phyloP scores from a whole-genome alignment of 1,139 yeast genomes.

The Zygosaccharomyces sapae region DNA sequence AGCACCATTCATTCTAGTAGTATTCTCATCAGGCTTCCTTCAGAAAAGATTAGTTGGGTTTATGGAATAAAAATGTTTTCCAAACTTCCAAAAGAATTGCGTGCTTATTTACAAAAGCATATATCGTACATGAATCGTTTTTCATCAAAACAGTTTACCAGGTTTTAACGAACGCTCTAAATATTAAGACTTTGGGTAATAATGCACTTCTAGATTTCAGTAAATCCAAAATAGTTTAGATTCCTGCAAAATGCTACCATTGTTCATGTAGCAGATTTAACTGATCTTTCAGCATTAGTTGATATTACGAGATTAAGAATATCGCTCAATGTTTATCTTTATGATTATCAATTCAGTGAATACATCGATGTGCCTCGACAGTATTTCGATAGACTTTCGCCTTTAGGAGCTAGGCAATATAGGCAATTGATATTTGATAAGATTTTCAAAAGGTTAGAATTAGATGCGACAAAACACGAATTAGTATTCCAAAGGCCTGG shows the following conservation, averaged over 20 bases:
- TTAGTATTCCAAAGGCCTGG: slow-evolving; percentile 58
- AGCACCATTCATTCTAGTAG: slow-evolving; percentile 57
- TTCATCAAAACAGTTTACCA: slow-evolving; percentile 77
- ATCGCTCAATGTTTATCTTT: slow-evolving; percentile 65
- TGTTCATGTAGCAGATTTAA: slow-evolving; percentile 41
- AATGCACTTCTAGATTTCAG: slow-evolving; percentile 12
- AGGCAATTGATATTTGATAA: slow-evolving; percentile 40
- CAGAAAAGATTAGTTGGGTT: slow-evolving; percentile 57
- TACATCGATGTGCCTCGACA: slow-evolving; percentile 37
- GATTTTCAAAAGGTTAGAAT: slow-evolving; percentile 46
- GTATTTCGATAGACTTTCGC: slow-evolving; percentile 28
- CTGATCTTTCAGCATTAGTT: slow-evolving; percentile 58
- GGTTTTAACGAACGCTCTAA: slow-evolving; percentile 58
- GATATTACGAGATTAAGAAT: slow-evolving; percentile 77
- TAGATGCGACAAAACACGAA: slow-evolving; percentile 45
- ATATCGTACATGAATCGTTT: slow-evolving; percentile 91
- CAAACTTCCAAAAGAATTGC: slow-evolving; percentile 55
- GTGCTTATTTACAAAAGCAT: slow-evolving; percentile 57
- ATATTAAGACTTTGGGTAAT: slow-evolving; percentile 41
- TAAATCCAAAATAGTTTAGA: slow-evolving; percentile 15
- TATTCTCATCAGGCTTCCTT: slow-evolving; percentile 74
- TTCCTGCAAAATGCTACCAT: slow-evolving; percentile 19
- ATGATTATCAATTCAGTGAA: slow-evolving; percentile 43
- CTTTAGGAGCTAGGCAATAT: slow-evolving; percentile 36
- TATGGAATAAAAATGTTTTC: slow-evolving; percentile 77